Percentiles rank a stretch among this genome's conserved stretches.
These are phyloP conservation scores for Candida montana DNA, from an alignment of 805 yeast species.

Conservation along the genomic window DNA sequence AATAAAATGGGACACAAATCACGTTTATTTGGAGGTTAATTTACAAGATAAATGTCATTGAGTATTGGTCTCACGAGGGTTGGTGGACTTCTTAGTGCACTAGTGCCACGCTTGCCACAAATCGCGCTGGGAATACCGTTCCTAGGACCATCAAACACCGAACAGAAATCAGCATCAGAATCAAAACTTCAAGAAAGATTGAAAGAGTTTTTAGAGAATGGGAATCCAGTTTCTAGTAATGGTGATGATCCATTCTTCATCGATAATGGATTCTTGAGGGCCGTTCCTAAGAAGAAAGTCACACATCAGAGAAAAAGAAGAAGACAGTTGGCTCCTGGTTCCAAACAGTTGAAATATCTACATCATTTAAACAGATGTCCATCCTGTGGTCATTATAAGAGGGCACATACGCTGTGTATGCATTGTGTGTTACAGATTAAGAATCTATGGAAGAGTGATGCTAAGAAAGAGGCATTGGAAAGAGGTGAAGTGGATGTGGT, in stretches of 20 bases:
- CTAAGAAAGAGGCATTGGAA: conserved; percentile 14
- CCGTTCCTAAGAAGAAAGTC: conserved; percentile 92
- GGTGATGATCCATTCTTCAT: conserved; percentile 35
- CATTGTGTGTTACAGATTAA: conserved; percentile 82
- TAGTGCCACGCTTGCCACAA: conserved; percentile 22
- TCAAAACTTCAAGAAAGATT: conserved; percentile 32
- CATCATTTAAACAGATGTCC: conserved; percentile 86
- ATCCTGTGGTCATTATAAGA: conserved; percentile 87
- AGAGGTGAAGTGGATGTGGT: conserved; percentile 20
- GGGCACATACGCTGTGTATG: conserved; percentile 90
- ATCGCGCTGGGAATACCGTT: conserved; percentile 23
- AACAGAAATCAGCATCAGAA: conserved; percentile 6
- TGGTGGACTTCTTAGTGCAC: too few species aligned
- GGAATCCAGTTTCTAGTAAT: conserved; percentile 9
- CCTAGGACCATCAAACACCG: conserved; percentile 4
- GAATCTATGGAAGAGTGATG: conserved; percentile 56
- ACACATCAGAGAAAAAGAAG: conserved; percentile 84
- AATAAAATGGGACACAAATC: too few species aligned
- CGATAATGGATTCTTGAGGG: conserved; percentile 71
- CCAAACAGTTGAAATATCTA: conserved; percentile 72
- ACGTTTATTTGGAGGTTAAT: too few species aligned
- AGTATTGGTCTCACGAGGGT: too few species aligned
- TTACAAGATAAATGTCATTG: too few species aligned
- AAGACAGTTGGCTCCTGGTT: conserved; percentile 76
- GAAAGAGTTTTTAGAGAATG: conserved; percentile 26